phyloP scores from a whole-genome alignment of 179 eudicot genomes.

The Amaranthus tricolor region DNA sequence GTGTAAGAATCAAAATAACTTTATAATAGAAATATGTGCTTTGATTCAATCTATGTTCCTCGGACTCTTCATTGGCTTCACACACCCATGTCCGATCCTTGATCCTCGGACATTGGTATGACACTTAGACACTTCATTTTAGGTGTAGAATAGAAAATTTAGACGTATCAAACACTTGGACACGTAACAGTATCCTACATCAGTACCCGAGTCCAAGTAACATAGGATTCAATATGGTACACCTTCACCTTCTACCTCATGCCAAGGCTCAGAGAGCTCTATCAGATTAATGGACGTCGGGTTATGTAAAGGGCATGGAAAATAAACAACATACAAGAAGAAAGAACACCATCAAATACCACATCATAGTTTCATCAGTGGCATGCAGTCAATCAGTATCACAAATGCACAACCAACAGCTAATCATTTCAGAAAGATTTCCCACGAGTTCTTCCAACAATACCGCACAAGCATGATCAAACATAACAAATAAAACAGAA shows the following conservation, averaged over 20 bases:
- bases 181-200: too few species aligned
- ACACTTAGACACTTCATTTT: too few species aligned
- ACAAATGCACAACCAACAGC: constrained; percentile 4
- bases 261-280: neutral
- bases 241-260: neutral
- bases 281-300: neutral
- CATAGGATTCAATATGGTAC: too few species aligned
- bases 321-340: neutral
- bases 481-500: neutral
- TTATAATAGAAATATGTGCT: neutral
- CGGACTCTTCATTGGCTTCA: too few species aligned
- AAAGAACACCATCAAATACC: neutral
- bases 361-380: neutral
- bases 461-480: neutral
- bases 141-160: too few species aligned
- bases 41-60: neutral
- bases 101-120: too few species aligned
- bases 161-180: too few species aligned
- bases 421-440: neutral
- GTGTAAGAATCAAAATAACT: neutral
- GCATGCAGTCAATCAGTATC: neutral
- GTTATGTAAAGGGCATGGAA: neutral
- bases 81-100: too few species aligned
- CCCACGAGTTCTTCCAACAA: neutral
- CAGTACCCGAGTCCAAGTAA: too few species aligned